Base-by-base conservation (phyloP, 352 stramenopile genomes). In the Globisporangium sylvaticum region DNA sequence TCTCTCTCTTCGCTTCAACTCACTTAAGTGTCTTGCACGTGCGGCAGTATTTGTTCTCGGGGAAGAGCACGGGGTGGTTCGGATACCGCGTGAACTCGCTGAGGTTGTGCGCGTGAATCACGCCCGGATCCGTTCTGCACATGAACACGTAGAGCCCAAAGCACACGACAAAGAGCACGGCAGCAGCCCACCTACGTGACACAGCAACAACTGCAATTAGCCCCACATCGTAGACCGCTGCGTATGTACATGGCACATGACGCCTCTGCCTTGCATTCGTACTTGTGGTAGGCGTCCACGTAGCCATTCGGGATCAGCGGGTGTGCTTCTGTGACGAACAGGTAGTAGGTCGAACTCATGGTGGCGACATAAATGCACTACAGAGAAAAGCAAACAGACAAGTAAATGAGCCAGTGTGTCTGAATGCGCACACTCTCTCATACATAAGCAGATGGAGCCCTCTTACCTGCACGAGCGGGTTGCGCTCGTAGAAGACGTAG, bases 21-120 rank as follows among this genome's bases (percentile, higher is more conserved):
- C 61, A 95, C 87, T 97, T 97, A 55, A 73, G 71, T 4, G 88
- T 93, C 70, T 94, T 90, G 85, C 90, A 97, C 0, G 90, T 97
- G 31, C 75, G 74, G 66, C 90, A 97, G 44, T 83, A 90, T 62
- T 92, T 92, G n/a, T 75, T 75, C 58, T 88, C 77, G 0, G 87
- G 84, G 60, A 85, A 97, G 24, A 97, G 67, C 54, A 95, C 84
- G 1, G 81, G 84, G 34, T 97, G 89, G 34, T 77, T 79, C 9
- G 83, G 83, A 71, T 96, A 96, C 42, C 80, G 70, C 52, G 73
- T 69, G 69, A 90, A 87, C 32, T 64, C 39, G 37, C 75, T 29
- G 22, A 90, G 55, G 48, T 88, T 96, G 14, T 76, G 66, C 10
- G 39, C 46, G 12, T 72, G 79, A 62, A 97, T 89, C 56, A 92